Conservation (phyloP, 345 rosid genomes). For the Mangifera indica region DNA sequence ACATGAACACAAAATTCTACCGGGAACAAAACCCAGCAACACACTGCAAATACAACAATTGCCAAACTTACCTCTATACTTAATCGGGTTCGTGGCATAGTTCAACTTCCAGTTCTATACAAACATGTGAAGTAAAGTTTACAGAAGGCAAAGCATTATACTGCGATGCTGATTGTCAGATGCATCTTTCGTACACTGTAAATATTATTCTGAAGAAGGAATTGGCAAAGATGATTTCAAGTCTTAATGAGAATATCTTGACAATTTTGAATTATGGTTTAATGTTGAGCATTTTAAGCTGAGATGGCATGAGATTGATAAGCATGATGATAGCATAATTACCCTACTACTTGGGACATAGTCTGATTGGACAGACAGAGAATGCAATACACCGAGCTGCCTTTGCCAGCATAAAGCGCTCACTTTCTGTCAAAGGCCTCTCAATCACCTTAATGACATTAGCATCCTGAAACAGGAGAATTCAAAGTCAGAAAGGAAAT, state of each 20-base stretch:
- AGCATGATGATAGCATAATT: neutral
- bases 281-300: neutral
- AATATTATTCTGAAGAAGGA: neutral
- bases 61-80: neutral
- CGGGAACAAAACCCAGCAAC: neutral
- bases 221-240: neutral
- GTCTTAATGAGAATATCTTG: neutral
- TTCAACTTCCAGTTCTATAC: constrained; percentile 2
- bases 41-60: no score
- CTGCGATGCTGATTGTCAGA: neutral
- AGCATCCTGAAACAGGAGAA: constrained; percentile 53
- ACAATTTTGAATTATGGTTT: neutral
- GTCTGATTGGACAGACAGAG: constrained; percentile 76
- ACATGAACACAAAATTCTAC: no score
- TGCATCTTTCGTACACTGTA: neutral
- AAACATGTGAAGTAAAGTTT: neutral
- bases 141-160: neutral
- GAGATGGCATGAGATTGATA: constrained; percentile 1
- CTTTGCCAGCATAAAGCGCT: constrained; percentile 86
- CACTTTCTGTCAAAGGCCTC: constrained; percentile 83
- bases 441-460: constrained; percentile 83
- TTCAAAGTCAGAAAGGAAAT: constrained; percentile 11
- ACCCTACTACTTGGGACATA: constrained; percentile 57
- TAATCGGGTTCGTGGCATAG: neutral
- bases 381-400: constrained; percentile 90